Evolutionary conservation across 768 basidiomycete species (phyloP), one percentile per base, ranked within the genome.

Genomic region (Ramaria sp.): DNA sequence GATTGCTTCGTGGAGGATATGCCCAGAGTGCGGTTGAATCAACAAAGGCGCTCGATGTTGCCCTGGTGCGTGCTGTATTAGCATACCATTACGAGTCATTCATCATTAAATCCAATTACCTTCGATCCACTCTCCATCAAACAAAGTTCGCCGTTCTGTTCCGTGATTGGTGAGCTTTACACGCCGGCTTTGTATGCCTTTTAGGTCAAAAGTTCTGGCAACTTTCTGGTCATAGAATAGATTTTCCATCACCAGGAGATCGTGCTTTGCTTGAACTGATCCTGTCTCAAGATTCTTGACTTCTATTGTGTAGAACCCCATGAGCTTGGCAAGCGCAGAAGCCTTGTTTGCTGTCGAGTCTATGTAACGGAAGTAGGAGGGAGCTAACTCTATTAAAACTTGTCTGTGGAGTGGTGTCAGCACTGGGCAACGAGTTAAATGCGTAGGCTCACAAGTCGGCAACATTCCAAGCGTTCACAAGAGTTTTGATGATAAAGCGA

Each of bases 61-160:
- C 3, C 76, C 84, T 85, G 50, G 13, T 22, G 25, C 45, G 20
- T 38, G 30, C 22, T 20, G 32, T 48, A 34, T 37, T 10, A 50
- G 13, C 12, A 42, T 52, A 28, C n/a, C n/a, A n/a, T n/a, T 8
- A 47, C 38, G 36, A 5, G 30, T 9, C 22, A 16, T 3, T 48
- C 48, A 39, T 20, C 44, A 32, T 34, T 39, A 5, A 8, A n/a
- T 24, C 6, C 13, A 59, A 67, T 2, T 52, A 81, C 83, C 81
- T 69, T 92, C 86, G 32, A 89, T 80, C 88, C 87, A 92, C 64
- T 92, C 88, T 3, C 79, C 82, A 64, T 92, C 88, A 61, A 85
- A 88, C 28, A 88, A 65, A 0, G 83, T 88, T 64, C 75, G 64
- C 47, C 43, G 67, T 56, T 36, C 67, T 64, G 37, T 62, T 63